Percentiles rank a stretch among this genome's conserved stretches.
phyloP scores from a whole-genome alignment of 2,329 filamentous ascomycete genomes.

The Cladosporium sp. region DNA sequence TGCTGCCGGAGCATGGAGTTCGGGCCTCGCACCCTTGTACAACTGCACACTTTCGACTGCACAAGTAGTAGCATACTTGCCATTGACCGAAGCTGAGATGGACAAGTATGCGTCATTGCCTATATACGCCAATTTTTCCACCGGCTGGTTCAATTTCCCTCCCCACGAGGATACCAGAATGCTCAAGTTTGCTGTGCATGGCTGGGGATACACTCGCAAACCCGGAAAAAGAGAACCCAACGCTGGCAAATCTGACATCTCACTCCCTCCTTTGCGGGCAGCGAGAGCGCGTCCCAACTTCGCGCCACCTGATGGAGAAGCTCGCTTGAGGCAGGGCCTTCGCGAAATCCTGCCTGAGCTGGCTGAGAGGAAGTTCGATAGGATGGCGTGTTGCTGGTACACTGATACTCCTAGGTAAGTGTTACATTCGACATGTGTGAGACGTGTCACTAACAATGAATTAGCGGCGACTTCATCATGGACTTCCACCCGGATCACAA shows the following conservation, averaged over 20 bases:
- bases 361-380: constrained; percentile 41
- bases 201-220: constrained; percentile 46
- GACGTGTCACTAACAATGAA: background rate
- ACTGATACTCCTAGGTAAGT: constrained; percentile 45
- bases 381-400: constrained; percentile 52
- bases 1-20: constrained; percentile 31
- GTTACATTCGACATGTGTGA: background rate
- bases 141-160: constrained; percentile 70
- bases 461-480: constrained; percentile 53
- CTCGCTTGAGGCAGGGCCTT: constrained; percentile 12
- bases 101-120: constrained; percentile 63
- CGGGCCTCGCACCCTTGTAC: constrained; percentile 26
- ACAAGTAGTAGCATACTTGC: constrained; percentile 73
- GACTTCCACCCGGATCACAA: constrained; percentile 45
- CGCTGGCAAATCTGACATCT: constrained; percentile 6
- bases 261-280: constrained; percentile 6
- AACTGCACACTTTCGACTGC: constrained; percentile 61
- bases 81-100: constrained; percentile 69
- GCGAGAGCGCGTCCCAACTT: constrained; percentile 11
- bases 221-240: constrained; percentile 37
- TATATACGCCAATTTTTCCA: constrained; percentile 67
- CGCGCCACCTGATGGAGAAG: constrained; percentile 11
- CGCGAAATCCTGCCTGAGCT: constrained; percentile 17
- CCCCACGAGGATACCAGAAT: constrained; percentile 49
- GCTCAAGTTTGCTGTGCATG: constrained; percentile 47